phyloP scores from a whole-genome alignment of 2,329 filamentous ascomycete species.

The Aspergillus sp. region DNA sequence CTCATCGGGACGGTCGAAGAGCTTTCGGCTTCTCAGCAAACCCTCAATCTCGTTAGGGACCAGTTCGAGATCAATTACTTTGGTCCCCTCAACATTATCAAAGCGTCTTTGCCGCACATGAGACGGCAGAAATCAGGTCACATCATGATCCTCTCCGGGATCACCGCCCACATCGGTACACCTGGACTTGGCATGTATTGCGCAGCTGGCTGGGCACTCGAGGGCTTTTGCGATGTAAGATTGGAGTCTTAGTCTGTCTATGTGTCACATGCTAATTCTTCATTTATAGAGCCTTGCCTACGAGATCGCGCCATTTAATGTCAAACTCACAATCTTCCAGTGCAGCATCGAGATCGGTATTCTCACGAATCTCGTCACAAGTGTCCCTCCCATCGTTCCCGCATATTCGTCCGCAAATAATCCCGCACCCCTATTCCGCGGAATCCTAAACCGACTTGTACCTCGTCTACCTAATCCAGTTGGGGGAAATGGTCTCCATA shows the following conservation, averaged over 20 bases:
- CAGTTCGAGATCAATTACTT: conserved; percentile 97
- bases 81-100: conserved; percentile 93
- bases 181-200: conserved; percentile 89
- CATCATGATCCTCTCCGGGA: conserved; percentile 84
- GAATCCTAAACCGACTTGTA: conserved; percentile 77
- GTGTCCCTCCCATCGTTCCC: conserved; percentile 71
- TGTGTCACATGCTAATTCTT: conserved; percentile 8
- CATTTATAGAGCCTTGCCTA: conserved; percentile 70
- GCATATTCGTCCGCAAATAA: conserved; percentile 68
- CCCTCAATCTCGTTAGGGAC: conserved; percentile 76
- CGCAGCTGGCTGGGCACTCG: conserved; percentile 88
- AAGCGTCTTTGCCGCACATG: conserved; percentile 77
- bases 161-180: conserved; percentile 88
- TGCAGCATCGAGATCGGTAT: conserved; percentile 89
- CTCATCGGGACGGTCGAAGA: conserved; percentile 92
- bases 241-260: not conserved
- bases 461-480: conserved; percentile 65
- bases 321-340: conserved; percentile 94
- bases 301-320: conserved; percentile 94
- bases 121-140: conserved; percentile 80
- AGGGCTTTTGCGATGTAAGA: conserved; percentile 84
- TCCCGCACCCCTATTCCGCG: conserved; percentile 75
- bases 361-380: conserved; percentile 81
- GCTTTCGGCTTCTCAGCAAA: conserved; percentile 69
- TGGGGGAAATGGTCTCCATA: conserved; percentile 11